Percentiles rank a stretch among this genome's conserved stretches.
Evolutionary conservation across 1,284 basidiomycete species (phyloP).

Genomic region (Trametes versicolor): DNA sequence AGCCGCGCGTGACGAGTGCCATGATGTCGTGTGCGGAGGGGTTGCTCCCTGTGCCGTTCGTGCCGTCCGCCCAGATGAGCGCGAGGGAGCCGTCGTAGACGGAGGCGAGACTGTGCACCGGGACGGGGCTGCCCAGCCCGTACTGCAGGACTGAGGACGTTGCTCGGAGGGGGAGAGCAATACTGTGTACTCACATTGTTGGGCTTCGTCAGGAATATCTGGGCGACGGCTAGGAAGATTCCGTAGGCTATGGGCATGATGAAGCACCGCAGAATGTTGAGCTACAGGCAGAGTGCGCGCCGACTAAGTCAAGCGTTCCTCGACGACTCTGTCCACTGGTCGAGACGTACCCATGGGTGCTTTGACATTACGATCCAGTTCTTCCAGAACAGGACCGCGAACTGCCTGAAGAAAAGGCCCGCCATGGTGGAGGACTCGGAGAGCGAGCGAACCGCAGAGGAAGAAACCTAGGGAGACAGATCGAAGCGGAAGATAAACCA

Average conservation of each 20-base stretch:
- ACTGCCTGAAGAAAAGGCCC: slow-evolving; percentile 67
- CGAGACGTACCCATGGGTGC: slow-evolving; percentile 65
- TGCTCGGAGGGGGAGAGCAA: not conserved
- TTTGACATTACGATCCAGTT: slow-evolving; percentile 78
- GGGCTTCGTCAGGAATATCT: slow-evolving; percentile 62
- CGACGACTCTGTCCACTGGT: not conserved
- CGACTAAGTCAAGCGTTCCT: not conserved
- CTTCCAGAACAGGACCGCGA: slow-evolving; percentile 72
- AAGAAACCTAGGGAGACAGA: not conserved
- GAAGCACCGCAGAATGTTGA: slow-evolving; percentile 75
- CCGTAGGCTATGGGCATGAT: slow-evolving; percentile 76
- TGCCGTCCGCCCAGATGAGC: slow-evolving; percentile 74
- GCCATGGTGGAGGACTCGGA: slow-evolving; percentile 30
- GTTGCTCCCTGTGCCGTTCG: slow-evolving; percentile 55
- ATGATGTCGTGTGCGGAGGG: slow-evolving; percentile 68
- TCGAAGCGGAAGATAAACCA: not conserved
- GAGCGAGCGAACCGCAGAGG: too few relatives aligned
- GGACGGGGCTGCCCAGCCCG: slow-evolving; percentile 67
- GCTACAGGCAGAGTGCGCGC: slow-evolving; percentile 42
- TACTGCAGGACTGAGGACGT: slow-evolving; percentile 51
- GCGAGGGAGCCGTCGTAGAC: slow-evolving; percentile 61
- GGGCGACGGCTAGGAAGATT: slow-evolving; percentile 72
- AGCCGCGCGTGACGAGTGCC: slow-evolving; percentile 59
- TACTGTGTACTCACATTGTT: slow-evolving; percentile 57
- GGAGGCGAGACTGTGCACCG: slow-evolving; percentile 58